These are phyloP conservation scores for Arthrinium puccinioides DNA, from an alignment of 2,329 filamentous ascomycete species.

Conservation along the genomic window DNA sequence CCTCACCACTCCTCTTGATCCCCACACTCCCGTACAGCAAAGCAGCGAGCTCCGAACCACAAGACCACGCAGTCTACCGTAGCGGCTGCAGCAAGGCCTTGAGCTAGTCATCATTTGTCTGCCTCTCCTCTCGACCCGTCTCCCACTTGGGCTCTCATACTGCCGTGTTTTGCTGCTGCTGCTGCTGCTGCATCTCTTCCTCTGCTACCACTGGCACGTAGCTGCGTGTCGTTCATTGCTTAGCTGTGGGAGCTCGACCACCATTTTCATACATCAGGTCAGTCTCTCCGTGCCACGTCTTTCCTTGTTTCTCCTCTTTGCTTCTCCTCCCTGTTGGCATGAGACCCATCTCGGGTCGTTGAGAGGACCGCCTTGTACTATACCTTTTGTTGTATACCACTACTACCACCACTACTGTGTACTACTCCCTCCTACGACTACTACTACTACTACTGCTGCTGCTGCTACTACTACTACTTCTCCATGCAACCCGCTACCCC, in stretches of 20 bases:
- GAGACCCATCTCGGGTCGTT: conserved; percentile 28
- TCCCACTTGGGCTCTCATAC: no score
- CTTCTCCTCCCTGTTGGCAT: conserved; percentile 17
- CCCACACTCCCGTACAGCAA: conserved; percentile 1
- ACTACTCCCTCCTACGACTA: no score
- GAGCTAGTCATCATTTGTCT: no score
- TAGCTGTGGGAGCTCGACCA: conserved; percentile 21
- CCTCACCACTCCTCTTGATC: background rate
- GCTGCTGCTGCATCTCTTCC: conserved; percentile 24
- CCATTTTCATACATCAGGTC: conserved; percentile 27
- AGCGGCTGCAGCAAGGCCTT: no score
- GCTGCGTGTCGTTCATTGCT: conserved; percentile 9
- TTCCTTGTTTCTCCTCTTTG: conserved; percentile 13
- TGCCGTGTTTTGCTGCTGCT: conserved; percentile 4
- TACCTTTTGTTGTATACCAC: conserved; percentile 13
- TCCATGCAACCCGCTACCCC: conserved; percentile 14
- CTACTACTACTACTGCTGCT: no score
- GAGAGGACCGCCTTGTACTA: conserved; percentile 19
- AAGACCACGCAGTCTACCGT: no score
- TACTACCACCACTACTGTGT: no score
- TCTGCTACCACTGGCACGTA: conserved; percentile 5
- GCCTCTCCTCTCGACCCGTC: no score
- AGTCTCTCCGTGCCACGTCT: conserved; percentile 14
- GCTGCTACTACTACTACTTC: no score
- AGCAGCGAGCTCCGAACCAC: conserved; percentile 1